These are phyloP conservation scores for Lecanoromycetidae sp. DNA, from an alignment of 2,329 filamentous ascomycete genomes.

Conservation along the genomic window DNA sequence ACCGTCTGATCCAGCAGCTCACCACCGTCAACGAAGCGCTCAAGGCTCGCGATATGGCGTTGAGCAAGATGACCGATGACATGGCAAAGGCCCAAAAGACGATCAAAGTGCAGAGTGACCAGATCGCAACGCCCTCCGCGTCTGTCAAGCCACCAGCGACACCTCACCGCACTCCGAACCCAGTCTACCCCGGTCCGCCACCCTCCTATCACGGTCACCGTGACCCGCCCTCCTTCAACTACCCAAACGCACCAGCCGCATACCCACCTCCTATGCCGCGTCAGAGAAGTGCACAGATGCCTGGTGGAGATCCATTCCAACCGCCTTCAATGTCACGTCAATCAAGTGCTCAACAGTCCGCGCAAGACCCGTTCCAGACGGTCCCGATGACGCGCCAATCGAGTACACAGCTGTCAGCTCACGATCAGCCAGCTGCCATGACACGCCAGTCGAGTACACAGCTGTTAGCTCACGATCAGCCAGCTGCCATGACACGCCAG, in stretches of 20 bases:
- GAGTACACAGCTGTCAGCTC: no score
- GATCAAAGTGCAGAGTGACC: conserved; percentile 21
- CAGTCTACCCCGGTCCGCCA: neutral
- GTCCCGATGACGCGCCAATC: no score
- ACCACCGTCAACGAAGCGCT: neutral
- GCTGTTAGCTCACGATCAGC: no score
- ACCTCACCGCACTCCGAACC: neutral
- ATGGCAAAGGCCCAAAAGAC: conserved; percentile 23
- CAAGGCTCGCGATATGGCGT: conserved; percentile 10
- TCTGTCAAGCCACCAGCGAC: neutral
- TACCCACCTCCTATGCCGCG: neutral
- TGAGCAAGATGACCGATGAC: conserved; percentile 18
- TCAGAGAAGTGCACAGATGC: no score
- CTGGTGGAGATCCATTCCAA: neutral
- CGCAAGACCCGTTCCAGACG: neutral
- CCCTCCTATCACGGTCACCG: neutral
- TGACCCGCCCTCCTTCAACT: neutral
- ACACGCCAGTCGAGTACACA: no score
- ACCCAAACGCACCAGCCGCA: neutral
- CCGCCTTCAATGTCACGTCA: neutral
- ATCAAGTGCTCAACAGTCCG: neutral
- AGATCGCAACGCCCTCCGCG: neutral
- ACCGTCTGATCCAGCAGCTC: conserved; percentile 11
- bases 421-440: no score
- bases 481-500: no score